Conservation (phyloP, 495 filamentous ascomycete species). For the Hyaloscypha bicolor region DNA sequence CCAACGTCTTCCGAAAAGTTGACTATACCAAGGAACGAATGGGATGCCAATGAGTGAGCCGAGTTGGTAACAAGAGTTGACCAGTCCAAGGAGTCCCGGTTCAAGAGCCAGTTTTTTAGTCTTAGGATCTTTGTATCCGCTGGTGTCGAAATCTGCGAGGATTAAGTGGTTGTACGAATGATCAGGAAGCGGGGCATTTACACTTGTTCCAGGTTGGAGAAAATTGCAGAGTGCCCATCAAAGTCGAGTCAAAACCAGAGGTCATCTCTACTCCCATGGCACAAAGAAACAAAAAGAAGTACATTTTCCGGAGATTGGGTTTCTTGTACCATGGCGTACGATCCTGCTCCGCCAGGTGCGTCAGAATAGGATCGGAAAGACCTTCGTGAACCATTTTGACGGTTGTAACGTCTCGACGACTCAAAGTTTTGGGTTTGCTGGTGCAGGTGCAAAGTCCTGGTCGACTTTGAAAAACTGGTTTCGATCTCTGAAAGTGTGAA, state of each 20-base stretch:
- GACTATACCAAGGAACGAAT: constrained; percentile 47
- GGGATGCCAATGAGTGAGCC: constrained; percentile 52
- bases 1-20: constrained; percentile 47
- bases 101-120: constrained; percentile 11
- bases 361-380: constrained; percentile 45
- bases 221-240: constrained; percentile 33
- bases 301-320: constrained; percentile 60
- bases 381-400: constrained; percentile 4
- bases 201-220: constrained; percentile 8
- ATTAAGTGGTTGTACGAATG: background rate
- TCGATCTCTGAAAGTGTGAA: no score
- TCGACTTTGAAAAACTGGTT: no score
- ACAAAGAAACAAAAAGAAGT: constrained; percentile 64
- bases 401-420: background rate
- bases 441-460: no score
- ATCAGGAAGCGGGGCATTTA: background rate
- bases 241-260: constrained; percentile 70
- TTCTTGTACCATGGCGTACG: constrained; percentile 64
- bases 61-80: constrained; percentile 42
- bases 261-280: constrained; percentile 68
- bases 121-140: constrained; percentile 10
- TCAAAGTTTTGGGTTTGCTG: background rate
- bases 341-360: constrained; percentile 56
- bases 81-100: constrained; percentile 28
- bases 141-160: constrained; percentile 18